Conservation (phyloP, 805 yeast genomes). For the Komagataella mondaviorum region DNA sequence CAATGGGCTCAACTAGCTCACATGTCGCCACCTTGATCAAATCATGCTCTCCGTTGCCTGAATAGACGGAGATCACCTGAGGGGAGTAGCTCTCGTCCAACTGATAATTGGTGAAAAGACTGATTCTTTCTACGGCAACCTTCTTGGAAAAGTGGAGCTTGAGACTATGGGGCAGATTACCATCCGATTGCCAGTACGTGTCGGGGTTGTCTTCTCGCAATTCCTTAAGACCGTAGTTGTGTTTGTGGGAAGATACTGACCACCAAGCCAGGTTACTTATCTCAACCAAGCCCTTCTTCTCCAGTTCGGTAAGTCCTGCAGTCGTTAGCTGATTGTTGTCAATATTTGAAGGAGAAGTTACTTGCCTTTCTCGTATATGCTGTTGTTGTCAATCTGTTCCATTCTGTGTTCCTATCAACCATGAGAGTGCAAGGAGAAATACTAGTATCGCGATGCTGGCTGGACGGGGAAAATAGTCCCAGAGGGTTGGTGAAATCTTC, state of each 20-base stretch:
- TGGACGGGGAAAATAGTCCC: neutral
- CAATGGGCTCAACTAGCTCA: slow-evolving; percentile 51
- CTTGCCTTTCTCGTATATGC: neutral
- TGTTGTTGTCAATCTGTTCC: neutral
- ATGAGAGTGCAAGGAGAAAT: neutral
- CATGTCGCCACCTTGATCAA: slow-evolving; percentile 50
- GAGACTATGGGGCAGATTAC: slow-evolving; percentile 73
- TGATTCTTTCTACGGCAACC: slow-evolving; percentile 54
- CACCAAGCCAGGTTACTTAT: slow-evolving; percentile 74
- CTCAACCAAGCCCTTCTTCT: slow-evolving; percentile 49
- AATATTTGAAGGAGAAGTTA: too few relatives aligned
- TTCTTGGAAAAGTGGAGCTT: slow-evolving; percentile 70
- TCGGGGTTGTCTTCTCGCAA: slow-evolving; percentile 62
- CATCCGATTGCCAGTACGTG: slow-evolving; percentile 92
- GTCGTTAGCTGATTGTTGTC: neutral
- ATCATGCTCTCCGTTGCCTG: slow-evolving; percentile 76
- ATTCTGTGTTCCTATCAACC: neutral
- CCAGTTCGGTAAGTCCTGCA: slow-evolving; percentile 26
- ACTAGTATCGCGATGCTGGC: neutral
- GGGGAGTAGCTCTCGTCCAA: slow-evolving; percentile 94
- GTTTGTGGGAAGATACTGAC: slow-evolving; percentile 67
- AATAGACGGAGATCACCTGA: slow-evolving; percentile 41
- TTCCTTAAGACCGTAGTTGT: slow-evolving; percentile 58
- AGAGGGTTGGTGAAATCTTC: neutral
- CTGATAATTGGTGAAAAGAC: slow-evolving; percentile 55